These are phyloP conservation scores for Evernia prunastri DNA, from an alignment of 495 filamentous ascomycete genomes.

Conservation along the genomic window DNA sequence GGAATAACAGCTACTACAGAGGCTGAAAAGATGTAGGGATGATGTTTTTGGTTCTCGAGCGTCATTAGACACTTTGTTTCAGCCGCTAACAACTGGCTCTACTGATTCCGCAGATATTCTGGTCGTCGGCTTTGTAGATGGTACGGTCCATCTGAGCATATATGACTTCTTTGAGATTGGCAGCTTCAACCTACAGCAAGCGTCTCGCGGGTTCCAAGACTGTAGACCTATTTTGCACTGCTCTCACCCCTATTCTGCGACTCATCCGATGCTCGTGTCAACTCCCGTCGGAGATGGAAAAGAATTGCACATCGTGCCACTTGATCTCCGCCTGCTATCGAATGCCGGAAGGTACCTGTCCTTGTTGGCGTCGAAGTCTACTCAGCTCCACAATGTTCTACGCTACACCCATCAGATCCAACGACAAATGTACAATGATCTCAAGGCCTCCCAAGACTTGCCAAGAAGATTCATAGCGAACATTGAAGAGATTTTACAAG, in stretches of 20 bases:
- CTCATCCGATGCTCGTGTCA: constrained; percentile 63
- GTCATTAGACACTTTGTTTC: constrained; percentile 65
- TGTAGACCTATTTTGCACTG: constrained; percentile 39
- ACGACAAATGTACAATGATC: constrained; percentile 65
- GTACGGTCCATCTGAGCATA: constrained; percentile 73
- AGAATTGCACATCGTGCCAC: constrained; percentile 58
- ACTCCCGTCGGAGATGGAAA: constrained; percentile 28
- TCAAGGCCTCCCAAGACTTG: constrained; percentile 75
- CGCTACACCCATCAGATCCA: constrained; percentile 75
- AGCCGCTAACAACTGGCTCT: constrained; percentile 52
- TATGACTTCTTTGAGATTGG: constrained; percentile 89
- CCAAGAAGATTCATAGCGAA: constrained; percentile 68
- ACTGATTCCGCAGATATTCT: constrained; percentile 75
- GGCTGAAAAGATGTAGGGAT: constrained; percentile 33
- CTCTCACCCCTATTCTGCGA: constrained; percentile 67
- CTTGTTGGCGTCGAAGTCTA: constrained; percentile 76
- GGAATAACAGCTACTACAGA: constrained; percentile 1
- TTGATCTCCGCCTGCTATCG: constrained; percentile 76
- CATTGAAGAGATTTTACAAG: constrained; percentile 57
- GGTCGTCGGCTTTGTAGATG: constrained; percentile 68
- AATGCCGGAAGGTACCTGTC: constrained; percentile 74
- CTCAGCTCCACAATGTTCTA: constrained; percentile 76
- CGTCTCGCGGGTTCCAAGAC: constrained; percentile 23
- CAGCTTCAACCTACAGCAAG: constrained; percentile 43
- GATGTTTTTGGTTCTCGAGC: constrained; percentile 66